Evolutionary conservation across 352 stramenopile species (phyloP), one percentile per base, ranked within the genome.

Genomic region (Phytophthora uliginosa): DNA sequence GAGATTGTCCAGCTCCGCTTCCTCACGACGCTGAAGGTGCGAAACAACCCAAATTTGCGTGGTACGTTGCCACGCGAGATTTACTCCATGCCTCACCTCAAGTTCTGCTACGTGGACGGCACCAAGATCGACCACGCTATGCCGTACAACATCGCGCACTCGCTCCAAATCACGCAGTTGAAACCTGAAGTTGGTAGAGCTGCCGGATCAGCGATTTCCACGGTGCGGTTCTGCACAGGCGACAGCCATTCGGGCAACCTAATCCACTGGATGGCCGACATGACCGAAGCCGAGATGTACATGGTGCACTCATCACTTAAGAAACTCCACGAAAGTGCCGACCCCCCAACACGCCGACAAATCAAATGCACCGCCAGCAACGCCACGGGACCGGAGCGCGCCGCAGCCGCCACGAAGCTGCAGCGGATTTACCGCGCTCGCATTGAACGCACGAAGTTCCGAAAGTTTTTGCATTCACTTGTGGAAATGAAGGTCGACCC

Each of bases 341-440:
- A 59, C 22, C 12, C 28, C 2, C 57, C 70, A 33, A 22, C 55
- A 24, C 45, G 60, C 3, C 73, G 52, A 4, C 26, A 70, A 18
- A 81, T 83, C 47, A 69, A 80, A 22, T 66, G 71, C 38, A 89
- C 83, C 12, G 83, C 83, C 0, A 71, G 65, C 18, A 94, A 94
- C 38, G 86, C 86, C 9, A 92, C 86, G 0, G 86, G 86, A 12
- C 83, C 86, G 0, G 86, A 94, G 66, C 86, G 86, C 7, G 77
- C 80, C 3, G 78, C 76, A 1, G 84, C 86, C 0, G 86, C 80
- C n/a, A 86, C 68, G 24, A 91, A 89, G 26, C 72, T 94, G 28
- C 86, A 94, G 52, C 84, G 84, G 10, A 91, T 91, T 47, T 94
- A 92, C 55, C 83, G 86, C 50, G 84, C 84, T 15, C 76, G 85